These are phyloP conservation scores for Fusarium albidum DNA, from an alignment of 2,329 filamentous ascomycete genomes.

Conservation along the genomic window DNA sequence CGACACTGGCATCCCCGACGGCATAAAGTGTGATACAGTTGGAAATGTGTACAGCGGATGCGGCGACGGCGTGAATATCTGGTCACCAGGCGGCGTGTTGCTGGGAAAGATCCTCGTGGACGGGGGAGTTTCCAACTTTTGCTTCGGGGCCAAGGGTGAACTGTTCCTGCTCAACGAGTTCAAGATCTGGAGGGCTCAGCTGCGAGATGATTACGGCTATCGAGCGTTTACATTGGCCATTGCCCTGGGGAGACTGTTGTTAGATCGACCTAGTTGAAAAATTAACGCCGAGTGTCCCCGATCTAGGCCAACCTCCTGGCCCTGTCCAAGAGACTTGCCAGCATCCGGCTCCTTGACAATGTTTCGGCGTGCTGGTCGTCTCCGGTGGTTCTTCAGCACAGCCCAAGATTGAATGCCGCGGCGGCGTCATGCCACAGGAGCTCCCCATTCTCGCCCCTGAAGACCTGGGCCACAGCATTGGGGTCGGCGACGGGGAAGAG, in stretches of 20 bases:
- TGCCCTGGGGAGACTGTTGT: too few relatives aligned
- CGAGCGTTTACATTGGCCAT: too few relatives aligned
- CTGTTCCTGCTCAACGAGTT: slow-evolving; percentile 59
- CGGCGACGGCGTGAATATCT: slow-evolving; percentile 59
- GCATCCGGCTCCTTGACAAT: slow-evolving; percentile 16
- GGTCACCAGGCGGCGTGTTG: slow-evolving; percentile 54
- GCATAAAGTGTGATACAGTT: slow-evolving; percentile 55
- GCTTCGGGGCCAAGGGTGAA: slow-evolving; percentile 53
- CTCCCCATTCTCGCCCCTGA: slow-evolving; percentile 12
- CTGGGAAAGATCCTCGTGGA: slow-evolving; percentile 54
- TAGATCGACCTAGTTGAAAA: too few relatives aligned
- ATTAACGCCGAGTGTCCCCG: slow-evolving; percentile 23
- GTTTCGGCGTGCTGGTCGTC: background rate
- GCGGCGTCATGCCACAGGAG: slow-evolving; percentile 22
- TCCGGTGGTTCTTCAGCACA: background rate
- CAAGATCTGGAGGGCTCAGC: slow-evolving; percentile 48
- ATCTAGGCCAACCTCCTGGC: slow-evolving; percentile 27
- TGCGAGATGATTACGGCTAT: too few relatives aligned
- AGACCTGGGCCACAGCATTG: slow-evolving; percentile 2
- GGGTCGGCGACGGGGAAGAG: background rate
- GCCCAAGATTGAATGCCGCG: slow-evolving; percentile 17
- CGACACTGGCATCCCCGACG: slow-evolving; percentile 55
- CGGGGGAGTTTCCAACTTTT: slow-evolving; percentile 56
- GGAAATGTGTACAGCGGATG: slow-evolving; percentile 60
- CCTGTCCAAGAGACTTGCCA: slow-evolving; percentile 11